Evolutionary conservation across 345 rosid species (phyloP), one percentile per base, ranked within the genome.

Genomic region (Garcia nutans): DNA sequence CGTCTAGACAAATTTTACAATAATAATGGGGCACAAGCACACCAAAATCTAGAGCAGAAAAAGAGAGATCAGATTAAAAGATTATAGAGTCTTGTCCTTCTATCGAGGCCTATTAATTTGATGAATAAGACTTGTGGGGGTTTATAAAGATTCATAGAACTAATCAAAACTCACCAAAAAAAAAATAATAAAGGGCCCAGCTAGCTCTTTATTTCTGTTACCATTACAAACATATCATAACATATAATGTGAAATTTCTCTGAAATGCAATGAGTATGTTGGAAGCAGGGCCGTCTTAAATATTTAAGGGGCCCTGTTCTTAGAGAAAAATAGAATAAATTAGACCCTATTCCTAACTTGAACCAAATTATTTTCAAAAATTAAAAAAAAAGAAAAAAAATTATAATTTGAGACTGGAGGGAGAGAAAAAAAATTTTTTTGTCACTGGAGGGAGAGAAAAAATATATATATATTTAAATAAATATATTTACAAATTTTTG

Each of bases 1-100:
- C 42, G 75, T 67, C 77, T 49, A 31, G 45, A 66, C 42, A 50
- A 77, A 60, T 74, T 74, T 76, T 22, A 69, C 80, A 69, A 65
- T 44, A 57, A 68, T 72, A 62, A 58, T 58, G 33, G 55, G 54
- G 55, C 75, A 61, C 75, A 42, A 72, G 5, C 5, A 37, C 41
- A 47, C 9, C 50, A 47, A 9, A 47, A 11, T 69, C 80, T 63
- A 6, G 54, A 69, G 49, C 60, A 68, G 44, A 72, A 55, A 23
- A 16, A 10, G 22, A 55, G 44, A 15, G 8, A 55, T 59, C 63
- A 68, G 44, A 68, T 24, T 17, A 73, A 68, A 61, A 68, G 68
- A 20, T 50, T 23, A 68, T 13, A 62, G 20, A 62, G 45, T 73
- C 72, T 50, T 68, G 72, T 26, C 57, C 31, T 47, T 23, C n/a